A percentile compares a stretch with the other conserved stretches of the same genome.
Evolutionary conservation across 768 basidiomycete species (phyloP).

Genomic region (Tylopilus vinaceipallidus): DNA sequence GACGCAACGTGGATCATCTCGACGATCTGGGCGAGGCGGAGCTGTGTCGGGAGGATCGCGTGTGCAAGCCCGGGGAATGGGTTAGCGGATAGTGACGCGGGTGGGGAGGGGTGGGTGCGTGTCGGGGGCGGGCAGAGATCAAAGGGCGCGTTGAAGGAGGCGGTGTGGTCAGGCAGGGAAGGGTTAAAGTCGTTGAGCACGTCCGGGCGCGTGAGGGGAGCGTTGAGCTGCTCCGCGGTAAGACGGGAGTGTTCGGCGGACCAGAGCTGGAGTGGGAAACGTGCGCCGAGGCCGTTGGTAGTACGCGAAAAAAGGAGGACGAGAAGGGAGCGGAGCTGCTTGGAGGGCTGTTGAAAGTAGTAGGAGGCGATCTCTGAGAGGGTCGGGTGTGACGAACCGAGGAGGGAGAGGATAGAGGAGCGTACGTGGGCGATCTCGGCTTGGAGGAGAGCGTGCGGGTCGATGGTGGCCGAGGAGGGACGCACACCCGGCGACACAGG

Average conservation of each 20-base stretch:
- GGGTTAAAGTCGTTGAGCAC: constrained; percentile 93
- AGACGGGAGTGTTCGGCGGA: constrained; percentile 59
- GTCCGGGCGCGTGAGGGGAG: constrained; percentile 73
- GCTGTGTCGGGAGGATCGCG: constrained; percentile 73
- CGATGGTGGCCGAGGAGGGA: too few relatives aligned
- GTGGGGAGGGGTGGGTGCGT: constrained; percentile 26
- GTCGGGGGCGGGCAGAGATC: constrained; percentile 39
- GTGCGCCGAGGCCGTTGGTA: constrained; percentile 81
- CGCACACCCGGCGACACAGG: too few relatives aligned
- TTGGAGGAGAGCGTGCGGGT: constrained; percentile 70
- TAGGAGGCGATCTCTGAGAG: constrained; percentile 87
- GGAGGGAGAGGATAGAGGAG: constrained; percentile 66
- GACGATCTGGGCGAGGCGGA: constrained; percentile 90
- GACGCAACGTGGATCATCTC: constrained; percentile 99
- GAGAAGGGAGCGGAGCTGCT: constrained; percentile 86
- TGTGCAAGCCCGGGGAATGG: constrained; percentile 32
- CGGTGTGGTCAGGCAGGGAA: constrained; percentile 73
- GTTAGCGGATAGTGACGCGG: constrained; percentile 18
- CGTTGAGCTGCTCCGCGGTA: constrained; percentile 63
- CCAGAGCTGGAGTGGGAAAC: constrained; percentile 61
- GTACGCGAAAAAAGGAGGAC: constrained; percentile 89
- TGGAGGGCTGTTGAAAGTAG: constrained; percentile 87
- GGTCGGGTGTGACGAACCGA: constrained; percentile 87
- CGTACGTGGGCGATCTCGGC: constrained; percentile 73
- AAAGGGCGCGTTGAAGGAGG: constrained; percentile 63